phyloP scores from a whole-genome alignment of 140 eudicot genomes.

The Senecio squalidus region DNA sequence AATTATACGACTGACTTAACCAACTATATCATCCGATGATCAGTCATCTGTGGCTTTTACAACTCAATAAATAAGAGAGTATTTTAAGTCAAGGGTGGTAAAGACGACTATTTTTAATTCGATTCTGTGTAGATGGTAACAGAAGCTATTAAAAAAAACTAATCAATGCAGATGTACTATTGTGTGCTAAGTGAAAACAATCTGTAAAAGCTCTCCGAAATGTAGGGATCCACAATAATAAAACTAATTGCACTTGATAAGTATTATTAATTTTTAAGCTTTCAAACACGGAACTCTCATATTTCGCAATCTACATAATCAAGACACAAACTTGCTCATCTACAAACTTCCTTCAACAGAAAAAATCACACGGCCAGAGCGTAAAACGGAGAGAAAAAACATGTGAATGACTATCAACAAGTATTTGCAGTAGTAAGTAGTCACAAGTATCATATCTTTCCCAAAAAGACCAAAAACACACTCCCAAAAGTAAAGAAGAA shows the following conservation, averaged over 20 bases:
- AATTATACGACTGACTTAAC: not conserved
- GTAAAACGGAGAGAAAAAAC: not conserved
- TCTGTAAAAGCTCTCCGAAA: slow-evolving; percentile 16
- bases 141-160: not conserved
- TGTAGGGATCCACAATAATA: slow-evolving; percentile 10
- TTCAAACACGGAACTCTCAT: not conserved
- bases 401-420: slow-evolving; percentile 3
- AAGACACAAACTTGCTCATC: slow-evolving; percentile 3
- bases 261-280: too few species aligned
- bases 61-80: not conserved
- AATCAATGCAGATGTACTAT: slow-evolving; percentile 27
- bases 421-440: slow-evolving; percentile 1
- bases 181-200: slow-evolving; percentile 10
- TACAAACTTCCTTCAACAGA: slow-evolving; percentile 5
- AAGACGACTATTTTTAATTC: not conserved
- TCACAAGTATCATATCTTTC: slow-evolving; percentile 8
- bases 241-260: not conserved
- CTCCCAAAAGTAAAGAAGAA: slow-evolving; percentile 12
- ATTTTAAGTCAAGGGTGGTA: slow-evolving; percentile 1
- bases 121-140: slow-evolving; percentile 9
- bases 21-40: not conserved
- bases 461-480: slow-evolving; percentile 2
- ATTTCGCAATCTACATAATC: not conserved
- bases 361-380: slow-evolving; percentile 6
- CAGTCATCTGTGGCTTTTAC: not conserved